Evolutionary conservation across 139 green algal species (phyloP).

Genomic region (Limnomonas spitsbergensis): DNA sequence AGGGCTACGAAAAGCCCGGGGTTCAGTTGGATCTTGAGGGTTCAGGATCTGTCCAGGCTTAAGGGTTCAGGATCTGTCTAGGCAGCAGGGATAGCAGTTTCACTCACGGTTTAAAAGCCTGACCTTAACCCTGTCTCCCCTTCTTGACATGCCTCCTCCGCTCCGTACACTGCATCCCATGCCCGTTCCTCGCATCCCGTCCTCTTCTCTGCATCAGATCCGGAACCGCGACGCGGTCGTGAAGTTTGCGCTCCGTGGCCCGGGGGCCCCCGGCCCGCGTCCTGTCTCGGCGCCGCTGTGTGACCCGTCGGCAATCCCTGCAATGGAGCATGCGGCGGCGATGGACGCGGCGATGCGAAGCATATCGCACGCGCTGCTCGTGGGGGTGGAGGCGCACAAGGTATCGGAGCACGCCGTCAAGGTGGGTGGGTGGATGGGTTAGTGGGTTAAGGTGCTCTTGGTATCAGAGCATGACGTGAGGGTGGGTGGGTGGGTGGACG

Average conservation of each 20-base stretch:
- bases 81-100: too few species aligned
- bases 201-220: too few species aligned
- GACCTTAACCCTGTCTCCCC: too few species aligned
- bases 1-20: too few species aligned
- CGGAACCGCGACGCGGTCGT: slow-evolving; percentile 72
- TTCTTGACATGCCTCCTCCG: too few species aligned
- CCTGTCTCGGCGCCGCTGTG: slow-evolving; percentile 73
- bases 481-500: background rate
- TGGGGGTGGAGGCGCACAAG: slow-evolving; percentile 62
- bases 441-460: background rate
- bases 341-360: slow-evolving; percentile 69
- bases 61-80: too few species aligned
- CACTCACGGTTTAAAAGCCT: too few species aligned
- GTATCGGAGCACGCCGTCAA: slow-evolving; percentile 45
- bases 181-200: too few species aligned
- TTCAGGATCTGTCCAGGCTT: too few species aligned
- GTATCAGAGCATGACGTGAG: too few species aligned
- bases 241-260: slow-evolving; percentile 76
- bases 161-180: too few species aligned
- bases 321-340: slow-evolving; percentile 28
- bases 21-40: too few species aligned
- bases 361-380: slow-evolving; percentile 78
- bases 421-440: slow-evolving; percentile 18
- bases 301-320: slow-evolving; percentile 71
- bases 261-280: slow-evolving; percentile 54